These are phyloP conservation scores for Globisporangium spinosum DNA, from an alignment of 352 stramenopile genomes.

Conservation along the genomic window DNA sequence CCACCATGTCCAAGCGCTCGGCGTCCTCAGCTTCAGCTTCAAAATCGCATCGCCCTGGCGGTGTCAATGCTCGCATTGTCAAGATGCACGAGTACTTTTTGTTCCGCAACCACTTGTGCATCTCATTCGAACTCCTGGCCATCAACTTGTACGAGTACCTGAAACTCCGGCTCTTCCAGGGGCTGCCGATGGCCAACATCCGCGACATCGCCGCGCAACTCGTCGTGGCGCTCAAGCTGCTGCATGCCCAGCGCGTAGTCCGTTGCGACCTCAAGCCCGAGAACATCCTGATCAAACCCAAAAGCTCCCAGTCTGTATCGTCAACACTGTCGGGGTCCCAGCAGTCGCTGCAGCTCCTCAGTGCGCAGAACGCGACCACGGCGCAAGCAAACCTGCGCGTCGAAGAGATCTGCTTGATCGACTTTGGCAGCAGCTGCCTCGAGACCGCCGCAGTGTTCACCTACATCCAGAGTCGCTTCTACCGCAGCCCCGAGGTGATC, in stretches of 20 bases:
- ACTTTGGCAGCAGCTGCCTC: slow-evolving; percentile 97
- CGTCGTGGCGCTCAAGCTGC: slow-evolving; percentile 67
- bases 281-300: slow-evolving; percentile 85
- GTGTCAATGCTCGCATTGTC: slow-evolving; percentile 60
- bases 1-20: slow-evolving; percentile 5
- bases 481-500: slow-evolving; percentile 96
- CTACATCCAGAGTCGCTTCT: slow-evolving; percentile 98
- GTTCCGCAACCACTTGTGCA: slow-evolving; percentile 93
- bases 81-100: slow-evolving; percentile 91
- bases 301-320: slow-evolving; percentile 30
- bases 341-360: not conserved
- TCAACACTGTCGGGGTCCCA: not conserved
- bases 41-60: slow-evolving; percentile 12
- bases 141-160: slow-evolving; percentile 97
- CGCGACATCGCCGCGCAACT: slow-evolving; percentile 88
- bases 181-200: slow-evolving; percentile 89
- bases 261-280: slow-evolving; percentile 97
- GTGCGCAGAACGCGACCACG: slow-evolving; percentile 49
- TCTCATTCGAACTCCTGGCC: slow-evolving; percentile 95
- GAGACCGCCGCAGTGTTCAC: slow-evolving; percentile 86
- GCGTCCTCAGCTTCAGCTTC: not conserved
- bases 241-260: slow-evolving; percentile 90
- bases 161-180: slow-evolving; percentile 94
- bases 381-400: slow-evolving; percentile 43
- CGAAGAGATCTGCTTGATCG: slow-evolving; percentile 85